Percentiles rank a stretch among this genome's conserved stretches.
phyloP scores from a whole-genome alignment of 2,329 filamentous ascomycete species.

The Aureobasidium musti region DNA sequence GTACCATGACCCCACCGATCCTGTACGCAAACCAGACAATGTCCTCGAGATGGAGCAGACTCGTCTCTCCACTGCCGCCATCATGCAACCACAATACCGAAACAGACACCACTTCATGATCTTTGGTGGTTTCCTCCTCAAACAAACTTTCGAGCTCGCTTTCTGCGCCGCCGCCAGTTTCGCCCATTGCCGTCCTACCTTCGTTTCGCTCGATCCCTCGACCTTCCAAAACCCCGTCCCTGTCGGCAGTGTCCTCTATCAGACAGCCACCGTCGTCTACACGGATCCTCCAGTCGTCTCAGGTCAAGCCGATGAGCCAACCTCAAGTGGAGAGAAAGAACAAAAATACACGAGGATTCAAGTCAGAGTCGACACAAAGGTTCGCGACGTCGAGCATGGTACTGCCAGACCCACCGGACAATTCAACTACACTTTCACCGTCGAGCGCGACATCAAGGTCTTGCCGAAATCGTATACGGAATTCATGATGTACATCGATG shows the following conservation, averaged over 20 bases:
- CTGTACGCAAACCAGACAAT: conserved; percentile 58
- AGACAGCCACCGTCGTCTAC: conserved; percentile 71
- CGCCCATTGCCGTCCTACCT: conserved; percentile 68
- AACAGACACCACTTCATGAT: conserved; percentile 76
- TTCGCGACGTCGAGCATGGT: conserved; percentile 70
- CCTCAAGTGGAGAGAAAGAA: conserved; percentile 41
- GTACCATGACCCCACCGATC: conserved; percentile 62
- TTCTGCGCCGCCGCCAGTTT: conserved; percentile 74
- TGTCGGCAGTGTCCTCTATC: conserved; percentile 71
- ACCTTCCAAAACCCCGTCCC: conserved; percentile 76
- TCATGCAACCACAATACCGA: conserved; percentile 74
- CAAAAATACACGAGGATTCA: conserved; percentile 62
- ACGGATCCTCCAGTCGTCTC: conserved; percentile 62
- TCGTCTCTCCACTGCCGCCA: conserved; percentile 64
- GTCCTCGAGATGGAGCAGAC: conserved; percentile 65
- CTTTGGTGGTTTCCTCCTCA: conserved; percentile 73
- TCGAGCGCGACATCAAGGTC: conserved; percentile 65
- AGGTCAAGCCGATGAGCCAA: conserved; percentile 41
- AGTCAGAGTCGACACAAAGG: conserved; percentile 70
- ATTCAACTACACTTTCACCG: conserved; percentile 74
- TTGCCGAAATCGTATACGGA: conserved; percentile 65
- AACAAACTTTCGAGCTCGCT: conserved; percentile 73
- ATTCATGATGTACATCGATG: conserved; percentile 67
- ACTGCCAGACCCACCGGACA: conserved; percentile 68
- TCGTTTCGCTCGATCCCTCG: conserved; percentile 70